These are phyloP conservation scores for Phytophthora fragariaefolia DNA, from an alignment of 352 stramenopile genomes.

Conservation along the genomic window DNA sequence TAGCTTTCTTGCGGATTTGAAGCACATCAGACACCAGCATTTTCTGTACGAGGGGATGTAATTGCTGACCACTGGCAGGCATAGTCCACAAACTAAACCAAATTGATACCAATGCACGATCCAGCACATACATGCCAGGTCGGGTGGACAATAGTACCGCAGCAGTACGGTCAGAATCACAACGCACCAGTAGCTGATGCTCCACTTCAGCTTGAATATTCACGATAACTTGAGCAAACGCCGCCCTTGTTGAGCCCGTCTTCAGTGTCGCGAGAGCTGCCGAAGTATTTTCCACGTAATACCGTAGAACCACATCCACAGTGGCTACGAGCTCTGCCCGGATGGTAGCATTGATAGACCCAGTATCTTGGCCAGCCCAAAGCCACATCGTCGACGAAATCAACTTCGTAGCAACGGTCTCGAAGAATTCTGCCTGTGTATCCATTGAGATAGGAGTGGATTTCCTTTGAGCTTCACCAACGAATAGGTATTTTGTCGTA, in stretches of 20 bases:
- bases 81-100: slow-evolving; percentile 45
- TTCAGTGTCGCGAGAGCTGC: slow-evolving; percentile 17
- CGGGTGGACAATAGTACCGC: slow-evolving; percentile 30
- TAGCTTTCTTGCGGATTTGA: slow-evolving; percentile 67
- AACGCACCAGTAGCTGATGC: slow-evolving; percentile 40
- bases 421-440: slow-evolving; percentile 32
- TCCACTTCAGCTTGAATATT: slow-evolving; percentile 39
- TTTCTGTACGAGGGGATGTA: slow-evolving; percentile 30
- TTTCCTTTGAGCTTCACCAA: slow-evolving; percentile 12
- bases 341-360: slow-evolving; percentile 46
- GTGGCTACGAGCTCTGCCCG: slow-evolving; percentile 61
- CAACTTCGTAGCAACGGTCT: slow-evolving; percentile 41
- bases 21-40: slow-evolving; percentile 56
- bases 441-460: slow-evolving; percentile 11
- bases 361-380: slow-evolving; percentile 28
- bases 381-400: slow-evolving; percentile 60
- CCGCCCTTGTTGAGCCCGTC: slow-evolving; percentile 13
- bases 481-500: slow-evolving; percentile 45
- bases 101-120: slow-evolving; percentile 58
- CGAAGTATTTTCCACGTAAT: slow-evolving; percentile 26
- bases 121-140: slow-evolving; percentile 52
- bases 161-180: slow-evolving; percentile 17
- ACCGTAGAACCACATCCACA: slow-evolving; percentile 50
- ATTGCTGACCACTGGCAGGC: slow-evolving; percentile 13
- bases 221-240: slow-evolving; percentile 19